Evolutionary conservation across 176 grass and related monocot species (phyloP), one percentile per base, ranked within the genome.

Genomic region (Oryza australiensis): DNA sequence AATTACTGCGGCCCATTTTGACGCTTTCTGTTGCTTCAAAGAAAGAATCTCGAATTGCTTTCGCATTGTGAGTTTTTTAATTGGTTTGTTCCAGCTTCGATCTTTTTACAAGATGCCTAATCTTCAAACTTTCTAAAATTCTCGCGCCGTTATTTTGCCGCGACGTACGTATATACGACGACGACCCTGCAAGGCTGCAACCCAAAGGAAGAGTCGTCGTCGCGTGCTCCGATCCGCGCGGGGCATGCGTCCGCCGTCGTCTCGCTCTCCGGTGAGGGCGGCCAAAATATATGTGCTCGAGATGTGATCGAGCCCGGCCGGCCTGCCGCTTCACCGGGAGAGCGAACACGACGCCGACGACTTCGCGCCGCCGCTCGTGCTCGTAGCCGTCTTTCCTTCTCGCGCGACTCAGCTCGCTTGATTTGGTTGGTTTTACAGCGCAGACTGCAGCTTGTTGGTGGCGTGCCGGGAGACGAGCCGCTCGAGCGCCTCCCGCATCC

Each of bases 401-500:
- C 69, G 76, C 82, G 33, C 35, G 75, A 72, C 49, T 15, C 26
- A 40, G 82, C 62, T 32, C 7, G 26, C 40, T 38, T 29, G 3
- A 20, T 18, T 9, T 18, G 34, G 13, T 5, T 10, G 35, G 18
- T 20, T 24, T 88, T 81, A 89, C 45, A 90, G 74, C 1, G 88
- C 83, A 0, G 83, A 90, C 67, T 72, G 83, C 66, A 60, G 79
- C 79, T 40, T 82, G 10, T 40, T 82, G 10, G 15, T 49, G 34
- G 74, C 63, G 69, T 75, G 74, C 62, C 88, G 86, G 0, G 82
- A 32, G 18, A 99, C 92, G 70, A 99, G 84, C 83, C 8, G 42
- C 35, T 99, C 73, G 5, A 99, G 84, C 45, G 96, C 93, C 41
- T 95, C 96, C 20, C 68, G 86, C 96, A 99, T 99, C 96, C 96